Evolutionary conservation across 1,139 yeast genomes (phyloP), one percentile per base, ranked within the genome.

Genomic region (Lodderomyces orthopsilosis): DNA sequence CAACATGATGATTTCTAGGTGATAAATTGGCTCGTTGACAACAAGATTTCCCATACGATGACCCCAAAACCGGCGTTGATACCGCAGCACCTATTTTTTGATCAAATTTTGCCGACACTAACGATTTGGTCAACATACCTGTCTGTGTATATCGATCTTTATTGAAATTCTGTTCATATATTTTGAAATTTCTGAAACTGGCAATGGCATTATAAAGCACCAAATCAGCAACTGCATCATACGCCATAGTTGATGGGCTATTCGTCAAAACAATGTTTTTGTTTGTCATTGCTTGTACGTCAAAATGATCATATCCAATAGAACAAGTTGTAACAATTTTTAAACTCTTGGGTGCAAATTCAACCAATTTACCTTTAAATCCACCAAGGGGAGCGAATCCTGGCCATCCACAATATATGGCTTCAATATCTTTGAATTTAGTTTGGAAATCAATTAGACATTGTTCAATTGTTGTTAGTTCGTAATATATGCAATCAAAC

Each of bases 161-260:
- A 14, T 47, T 50, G 37, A 82, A 63, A 23, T 66, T 58, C 12
- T 61, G 57, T 47, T 76, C 80, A 59, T 77, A 79, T 15, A 74
- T 59, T 2, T 74, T 63, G 48, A 83, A 80, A 63, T 77, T 74
- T 50, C 95, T 70, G 63, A 83, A 84, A 26, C 83, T 75, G 32
- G 78, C 69, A 47, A 86, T 61, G 0, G 87, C 65, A 52, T 83
- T 71, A 55, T 71, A 76, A 39, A 85, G 63, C 0, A 83, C 94
- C 47, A 81, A 62, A 53, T 88, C 95, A 1, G 94, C 89, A n/a
- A 88, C 96, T 10, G 88, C 86, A 40, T 70, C 77, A 3, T 84
- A 77, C 0, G 87, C 75, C 19, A 67, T 80, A 37, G 71, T 64
- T 4, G 85, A 75, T 0, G 90, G 89, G 15, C 81, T 82, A 59